Evolutionary conservation across 805 yeast species (phyloP).

Genomic region (Pichia gijzeniarum): DNA sequence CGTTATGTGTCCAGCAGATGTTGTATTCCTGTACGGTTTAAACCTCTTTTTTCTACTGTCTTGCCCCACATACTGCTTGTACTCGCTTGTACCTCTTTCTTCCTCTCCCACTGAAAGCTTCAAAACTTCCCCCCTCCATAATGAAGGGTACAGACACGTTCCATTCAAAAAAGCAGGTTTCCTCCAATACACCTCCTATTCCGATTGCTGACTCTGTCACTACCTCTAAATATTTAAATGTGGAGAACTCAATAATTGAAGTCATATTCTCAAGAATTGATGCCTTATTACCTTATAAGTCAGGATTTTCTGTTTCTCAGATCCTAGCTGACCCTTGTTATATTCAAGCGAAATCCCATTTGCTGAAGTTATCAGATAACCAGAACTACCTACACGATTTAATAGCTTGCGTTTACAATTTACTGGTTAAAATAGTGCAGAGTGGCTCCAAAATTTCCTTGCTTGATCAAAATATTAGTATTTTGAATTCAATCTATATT

Average conservation of each 20-base stretch:
- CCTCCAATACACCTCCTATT: too few relatives aligned
- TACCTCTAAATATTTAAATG: neutral
- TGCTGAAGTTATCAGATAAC: constrained; percentile 26
- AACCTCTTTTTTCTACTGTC: too few relatives aligned
- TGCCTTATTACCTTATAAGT: constrained; percentile 31
- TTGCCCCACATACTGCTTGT: too few relatives aligned
- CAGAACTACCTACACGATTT: constrained; percentile 28
- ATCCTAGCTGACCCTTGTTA: constrained; percentile 33
- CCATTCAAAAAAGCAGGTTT: too few relatives aligned
- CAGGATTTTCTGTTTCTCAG: constrained; percentile 31
- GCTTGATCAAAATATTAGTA: constrained; percentile 19
- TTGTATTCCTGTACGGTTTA: too few relatives aligned
- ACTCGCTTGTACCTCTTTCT: too few relatives aligned
- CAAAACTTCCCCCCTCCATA: too few relatives aligned
- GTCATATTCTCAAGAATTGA: constrained; percentile 32
- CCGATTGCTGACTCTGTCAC: too few relatives aligned
- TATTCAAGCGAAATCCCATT: constrained; percentile 29
- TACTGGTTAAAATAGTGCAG: constrained; percentile 7
- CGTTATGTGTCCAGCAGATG: too few relatives aligned
- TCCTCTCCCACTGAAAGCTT: too few relatives aligned
- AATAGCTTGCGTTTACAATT: constrained; percentile 14
- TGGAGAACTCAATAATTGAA: constrained; percentile 20
- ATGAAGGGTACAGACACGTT: too few relatives aligned
- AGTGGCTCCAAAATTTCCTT: neutral
- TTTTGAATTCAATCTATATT: constrained; percentile 9